Conservation (phyloP, 176 grass and related monocot species). For the Aegilops sharonensis region DNA sequence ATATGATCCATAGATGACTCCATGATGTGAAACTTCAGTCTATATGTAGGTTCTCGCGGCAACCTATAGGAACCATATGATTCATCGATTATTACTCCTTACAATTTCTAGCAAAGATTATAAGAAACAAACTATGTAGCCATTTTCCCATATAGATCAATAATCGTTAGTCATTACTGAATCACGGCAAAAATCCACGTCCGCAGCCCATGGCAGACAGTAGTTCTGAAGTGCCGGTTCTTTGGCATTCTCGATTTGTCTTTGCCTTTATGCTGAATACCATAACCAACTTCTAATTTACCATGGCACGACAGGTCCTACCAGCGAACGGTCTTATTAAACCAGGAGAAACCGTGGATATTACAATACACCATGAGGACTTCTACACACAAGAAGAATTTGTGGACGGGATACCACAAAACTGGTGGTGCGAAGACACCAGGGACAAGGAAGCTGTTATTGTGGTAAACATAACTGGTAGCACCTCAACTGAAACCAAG, state of each 20-base stretch:
- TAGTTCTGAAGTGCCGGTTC: slow-evolving; percentile 1
- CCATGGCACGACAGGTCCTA: slow-evolving; percentile 50
- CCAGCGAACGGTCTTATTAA: slow-evolving; percentile 73
- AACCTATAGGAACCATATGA: background rate
- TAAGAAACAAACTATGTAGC: background rate
- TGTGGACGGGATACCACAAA: slow-evolving; percentile 88
- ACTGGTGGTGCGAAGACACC: slow-evolving; percentile 86
- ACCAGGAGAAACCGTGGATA: slow-evolving; percentile 66
- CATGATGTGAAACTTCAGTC: background rate
- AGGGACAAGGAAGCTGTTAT: slow-evolving; percentile 75
- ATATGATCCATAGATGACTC: no score
- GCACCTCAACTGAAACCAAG: slow-evolving; percentile 56
- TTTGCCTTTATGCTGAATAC: slow-evolving; percentile 2
- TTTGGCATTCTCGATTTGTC: background rate
- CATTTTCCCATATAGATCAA: background rate
- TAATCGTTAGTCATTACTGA: background rate
- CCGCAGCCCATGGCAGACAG: background rate
- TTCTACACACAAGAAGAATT: slow-evolving; percentile 84
- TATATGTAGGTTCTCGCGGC: slow-evolving; percentile 11
- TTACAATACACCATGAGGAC: slow-evolving; percentile 81
- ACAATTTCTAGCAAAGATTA: background rate
- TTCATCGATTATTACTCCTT: slow-evolving; percentile 4
- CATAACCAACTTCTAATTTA: background rate
- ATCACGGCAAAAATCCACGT: background rate
- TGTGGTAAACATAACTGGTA: slow-evolving; percentile 59